Evolutionary conservation across 768 basidiomycete species (phyloP), one percentile per base, ranked within the genome.

Genomic region (Collybia nuda): DNA sequence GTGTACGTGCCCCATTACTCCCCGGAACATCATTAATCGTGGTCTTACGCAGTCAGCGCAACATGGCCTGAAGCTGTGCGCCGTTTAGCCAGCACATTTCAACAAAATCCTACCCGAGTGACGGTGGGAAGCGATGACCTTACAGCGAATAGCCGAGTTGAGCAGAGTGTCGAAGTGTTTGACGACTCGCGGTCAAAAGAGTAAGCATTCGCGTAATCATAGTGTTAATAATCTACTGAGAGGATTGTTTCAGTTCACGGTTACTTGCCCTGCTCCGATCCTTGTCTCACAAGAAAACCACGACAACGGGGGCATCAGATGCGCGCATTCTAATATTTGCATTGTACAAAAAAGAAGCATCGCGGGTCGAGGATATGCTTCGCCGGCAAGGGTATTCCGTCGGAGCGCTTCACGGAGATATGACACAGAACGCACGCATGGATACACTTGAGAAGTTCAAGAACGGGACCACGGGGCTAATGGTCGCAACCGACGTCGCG

Each of bases 51-150:
- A 95, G 93, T 98, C 75, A 97, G 93, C 45, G 97, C 97, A 7
- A 99, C 97, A 6, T 99, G 97, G 97, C 97, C 97, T 0, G 93
- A 96, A 61, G 84, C 90, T 9, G 95, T 99, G 19, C 81, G 95
- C 46, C 77, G 88, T 51, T 76, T 99, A 32, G 97, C 97, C 0
- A 79, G 82, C 59, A 86, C 93, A 8, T 98, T 98, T 73, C 88
- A 89, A 66, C 79, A 78, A 37, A 69, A 89, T 51, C 93, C 96
- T 3, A 78, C 98, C 18, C 81, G 92, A 22, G 86, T 98, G 36
- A 98, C 94, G 0, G 94, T 99, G 28, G 97, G 97, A 5, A 90
- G 88, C 56, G 97, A 99, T 51, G 94, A 98, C 57, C 74, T 98
- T 46, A 90, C 88, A 1, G 97, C 97, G 12, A 98, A 98, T 67